phyloP scores from a whole-genome alignment of 768 basidiomycete species.

The Hericium erinaceus region DNA sequence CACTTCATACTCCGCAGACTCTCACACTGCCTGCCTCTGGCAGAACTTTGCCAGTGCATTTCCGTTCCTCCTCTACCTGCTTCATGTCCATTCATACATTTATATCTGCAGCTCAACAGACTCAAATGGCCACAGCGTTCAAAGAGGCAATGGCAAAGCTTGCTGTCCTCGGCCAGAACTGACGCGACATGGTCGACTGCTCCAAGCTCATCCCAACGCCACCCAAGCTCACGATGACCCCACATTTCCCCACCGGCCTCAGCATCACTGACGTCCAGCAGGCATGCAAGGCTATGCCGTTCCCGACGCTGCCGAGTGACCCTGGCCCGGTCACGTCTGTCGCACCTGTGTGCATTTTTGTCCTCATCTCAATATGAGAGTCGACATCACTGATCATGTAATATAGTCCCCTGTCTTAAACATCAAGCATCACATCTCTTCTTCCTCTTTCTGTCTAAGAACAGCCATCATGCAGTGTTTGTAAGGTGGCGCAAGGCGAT shows the following conservation, averaged over 20 bases:
- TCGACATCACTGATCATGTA: not conserved
- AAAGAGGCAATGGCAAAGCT: conserved; percentile 36
- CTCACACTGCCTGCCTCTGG: conserved; percentile 39
- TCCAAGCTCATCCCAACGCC: conserved; percentile 35
- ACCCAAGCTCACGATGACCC: conserved; percentile 16
- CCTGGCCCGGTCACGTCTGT: conserved; percentile 25
- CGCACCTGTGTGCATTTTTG: conserved; percentile 22
- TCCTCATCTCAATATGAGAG: not conserved
- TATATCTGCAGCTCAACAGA: conserved; percentile 10
- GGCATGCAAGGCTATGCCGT: conserved; percentile 13
- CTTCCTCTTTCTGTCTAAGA: not conserved
- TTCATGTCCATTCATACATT: not conserved
- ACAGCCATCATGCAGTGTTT: not conserved
- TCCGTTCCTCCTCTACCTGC: not conserved
- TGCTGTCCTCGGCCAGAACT: conserved; percentile 32
- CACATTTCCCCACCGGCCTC: conserved; percentile 26
- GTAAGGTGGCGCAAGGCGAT: too few species aligned
- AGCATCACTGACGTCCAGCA: conserved; percentile 16
- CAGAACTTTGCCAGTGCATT: conserved; percentile 27
- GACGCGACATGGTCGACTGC: conserved; percentile 30
- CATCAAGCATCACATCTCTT: not conserved
- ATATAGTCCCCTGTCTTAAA: not conserved
- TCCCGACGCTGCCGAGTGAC: conserved; percentile 25
- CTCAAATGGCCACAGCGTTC: conserved; percentile 21
- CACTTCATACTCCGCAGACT: conserved; percentile 19